Evolutionary conservation across 495 filamentous ascomycete genomes (phyloP), one percentile per base, ranked within the genome.

Genomic region (Lasiosphaeris hirsuta): DNA sequence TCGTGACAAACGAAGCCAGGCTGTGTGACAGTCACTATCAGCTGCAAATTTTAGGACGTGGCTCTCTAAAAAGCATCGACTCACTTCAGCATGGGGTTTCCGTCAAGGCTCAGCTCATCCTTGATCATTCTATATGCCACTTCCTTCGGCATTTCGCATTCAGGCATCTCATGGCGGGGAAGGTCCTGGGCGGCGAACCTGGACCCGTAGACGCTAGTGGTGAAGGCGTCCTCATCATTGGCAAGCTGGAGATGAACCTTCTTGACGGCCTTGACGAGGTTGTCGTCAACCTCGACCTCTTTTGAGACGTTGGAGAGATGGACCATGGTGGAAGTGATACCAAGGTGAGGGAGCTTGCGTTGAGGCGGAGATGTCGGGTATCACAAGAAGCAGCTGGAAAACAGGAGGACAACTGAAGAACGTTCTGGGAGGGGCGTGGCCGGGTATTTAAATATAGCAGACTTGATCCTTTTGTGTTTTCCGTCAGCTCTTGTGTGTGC

Each of bases 51-150:
- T 6, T 36, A 14, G 7, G 23, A 5, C 5, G 5, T 30, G 23
- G n/a, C n/a, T 30, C 6, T 7, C 10, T 49, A 37, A 15, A 44
- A 8, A n/a, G 40, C 8, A 19, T 14, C 17, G 7, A 70, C 85
- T 62, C 81, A 88, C 84, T 95, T 92, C 57, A 92, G 80, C 81
- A 89, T 88, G 10, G 89, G 88, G 55, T 92, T 95, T n/a, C 89
- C 89, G 69, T 96, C 91, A 58, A 96, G 73, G 61, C 86, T 91
- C 63, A 96, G 72, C 65, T 96, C 90, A 67, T 96, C 92, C 75
- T 91, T 92, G 76, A 96, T 96, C 90, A 96, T 89, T 42, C 90
- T 87, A 71, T 95, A 92, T 10, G 91, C 91, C n/a, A 93, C 78
- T 63, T 95, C 89, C 57, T 84, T 86, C 42, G 90, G 90, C 90